Conservation (phyloP, 2,329 filamentous ascomycete genomes). For the Phaeosphaeria sp. region DNA sequence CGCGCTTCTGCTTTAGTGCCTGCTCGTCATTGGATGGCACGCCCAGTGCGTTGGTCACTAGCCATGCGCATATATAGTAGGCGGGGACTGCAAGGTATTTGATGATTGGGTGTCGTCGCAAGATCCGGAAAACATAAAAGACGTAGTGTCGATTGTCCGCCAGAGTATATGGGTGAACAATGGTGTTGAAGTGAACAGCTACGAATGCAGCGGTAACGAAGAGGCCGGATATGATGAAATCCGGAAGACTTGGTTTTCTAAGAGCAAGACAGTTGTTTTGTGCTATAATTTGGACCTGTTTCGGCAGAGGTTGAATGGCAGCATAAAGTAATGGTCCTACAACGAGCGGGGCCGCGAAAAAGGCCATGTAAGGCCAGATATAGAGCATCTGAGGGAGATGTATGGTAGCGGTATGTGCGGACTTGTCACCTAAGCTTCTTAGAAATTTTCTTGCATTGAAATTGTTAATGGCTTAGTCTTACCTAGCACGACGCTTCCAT, state of each 20-base stretch:
- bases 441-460: constrained; percentile 7
- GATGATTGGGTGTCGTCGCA: constrained; percentile 68
- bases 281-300: constrained; percentile 10
- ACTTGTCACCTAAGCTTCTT: constrained; percentile 75
- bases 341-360: constrained; percentile 86
- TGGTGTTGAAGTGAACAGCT: constrained; percentile 81
- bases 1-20: constrained; percentile 1
- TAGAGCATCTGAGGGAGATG: constrained; percentile 95
- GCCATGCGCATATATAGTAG: constrained; percentile 75
- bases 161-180: constrained; percentile 93
- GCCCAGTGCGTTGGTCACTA: constrained; percentile 69
- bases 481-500: constrained; percentile 91
- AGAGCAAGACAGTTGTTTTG: constrained; percentile 13
- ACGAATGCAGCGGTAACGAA: constrained; percentile 50
- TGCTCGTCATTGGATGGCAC: constrained; percentile 7
- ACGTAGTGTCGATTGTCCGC: constrained; percentile 97
- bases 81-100: constrained; percentile 72
- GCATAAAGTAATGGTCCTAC: constrained; percentile 60
- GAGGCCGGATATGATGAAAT: constrained; percentile 37
- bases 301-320: constrained; percentile 33
- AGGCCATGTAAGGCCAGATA: constrained; percentile 86
- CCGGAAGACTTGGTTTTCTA: constrained; percentile 10
- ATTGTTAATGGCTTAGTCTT: constrained; percentile 29
- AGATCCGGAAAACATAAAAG: constrained; percentile 91
- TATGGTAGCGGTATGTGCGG: constrained; percentile 88